These are phyloP conservation scores for Cladosporium austrohemisphaericum DNA, from an alignment of 2,329 filamentous ascomycete species.

Conservation along the genomic window DNA sequence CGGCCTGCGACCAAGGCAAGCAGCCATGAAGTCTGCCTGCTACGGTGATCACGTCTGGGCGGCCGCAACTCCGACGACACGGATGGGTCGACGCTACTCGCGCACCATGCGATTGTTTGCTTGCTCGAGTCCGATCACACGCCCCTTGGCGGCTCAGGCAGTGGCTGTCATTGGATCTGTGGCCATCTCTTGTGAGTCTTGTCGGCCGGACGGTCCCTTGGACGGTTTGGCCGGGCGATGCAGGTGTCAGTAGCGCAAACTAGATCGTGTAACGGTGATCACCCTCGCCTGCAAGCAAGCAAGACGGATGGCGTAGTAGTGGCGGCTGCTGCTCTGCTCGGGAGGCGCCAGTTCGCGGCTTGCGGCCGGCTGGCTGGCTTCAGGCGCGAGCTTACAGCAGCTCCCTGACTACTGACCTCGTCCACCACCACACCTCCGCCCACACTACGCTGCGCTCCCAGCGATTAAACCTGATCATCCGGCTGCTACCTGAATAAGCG, in stretches of 20 bases:
- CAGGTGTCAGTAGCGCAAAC: slow-evolving; percentile 14
- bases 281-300: slow-evolving; percentile 7
- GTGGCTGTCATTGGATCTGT: slow-evolving; percentile 5
- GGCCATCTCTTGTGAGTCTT: slow-evolving; percentile 7
- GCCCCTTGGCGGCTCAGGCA: slow-evolving; percentile 8
- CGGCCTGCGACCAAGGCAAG: slow-evolving; percentile 1
- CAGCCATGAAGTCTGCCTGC: not conserved
- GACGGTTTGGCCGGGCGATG: slow-evolving; percentile 14
- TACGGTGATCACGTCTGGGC: slow-evolving; percentile 10
- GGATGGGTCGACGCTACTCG: not conserved
- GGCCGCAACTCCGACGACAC: slow-evolving; percentile 6
- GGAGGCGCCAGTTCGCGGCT: not conserved
- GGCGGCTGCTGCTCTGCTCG: not conserved
- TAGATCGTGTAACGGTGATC: slow-evolving; percentile 14
- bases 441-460: not conserved
- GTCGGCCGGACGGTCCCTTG: slow-evolving; percentile 5
- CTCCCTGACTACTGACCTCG: slow-evolving; percentile 8
- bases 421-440: slow-evolving; percentile 1
- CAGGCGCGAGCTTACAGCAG: slow-evolving; percentile 8
- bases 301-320: not conserved
- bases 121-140: slow-evolving; percentile 9
- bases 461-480: slow-evolving; percentile 14
- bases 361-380: not conserved
- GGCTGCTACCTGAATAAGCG: slow-evolving; percentile 14
- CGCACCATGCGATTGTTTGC: slow-evolving; percentile 6